Base-by-base conservation (phyloP, 176 grass and related monocot genomes). In the Phoenix roebelenii region DNA sequence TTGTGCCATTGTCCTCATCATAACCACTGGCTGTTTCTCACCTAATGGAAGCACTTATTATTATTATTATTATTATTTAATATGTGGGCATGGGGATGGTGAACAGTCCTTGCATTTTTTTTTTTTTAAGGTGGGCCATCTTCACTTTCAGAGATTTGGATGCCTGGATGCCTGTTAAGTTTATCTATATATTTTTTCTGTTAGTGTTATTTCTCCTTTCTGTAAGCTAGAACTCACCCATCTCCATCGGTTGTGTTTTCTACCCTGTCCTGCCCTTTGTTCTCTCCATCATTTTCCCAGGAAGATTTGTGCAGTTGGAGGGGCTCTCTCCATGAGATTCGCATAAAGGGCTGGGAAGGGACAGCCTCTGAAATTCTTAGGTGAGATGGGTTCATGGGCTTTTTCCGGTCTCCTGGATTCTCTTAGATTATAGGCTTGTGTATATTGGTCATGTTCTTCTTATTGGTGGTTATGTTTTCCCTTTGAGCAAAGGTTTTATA, bases 111-210 rank as follows among this genome's bases (percentile, higher is more conserved):
- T 44, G 1, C 35, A n/a, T n/a, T 12, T 12, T 14, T 15, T 52
- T 25, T 25, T 28, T 16, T 25, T 25, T 30, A 15, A 16, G 16
- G 57, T 65, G 25, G 63, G 60, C 48, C 35, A 22, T 59, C 57
- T 49, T 65, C 48, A 12, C 49, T 56, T 51, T 22, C 3, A 56
- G 52, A 44, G 65, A 30, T 68, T 35, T 55, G 1, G 3, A 17
- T 39, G 65, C 23, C 52, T 55, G 51, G n/a, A 68, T 16, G 52
- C 25, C 25, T 56, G 65, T 19, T 68, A 22, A 28, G 7, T 39
- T 28, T 19, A 48, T 39, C 52, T 7, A 56, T 56, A 56, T 39
- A 56, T 68, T 26, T 35, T 67, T 26, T 56, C 10, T n/a, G 26
- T 35, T 20, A 16, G 52, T 18, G 19, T 52, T 7, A 14, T 39